phyloP scores from a whole-genome alignment of 345 rosid genomes.

The Gossypium sturtianum region DNA sequence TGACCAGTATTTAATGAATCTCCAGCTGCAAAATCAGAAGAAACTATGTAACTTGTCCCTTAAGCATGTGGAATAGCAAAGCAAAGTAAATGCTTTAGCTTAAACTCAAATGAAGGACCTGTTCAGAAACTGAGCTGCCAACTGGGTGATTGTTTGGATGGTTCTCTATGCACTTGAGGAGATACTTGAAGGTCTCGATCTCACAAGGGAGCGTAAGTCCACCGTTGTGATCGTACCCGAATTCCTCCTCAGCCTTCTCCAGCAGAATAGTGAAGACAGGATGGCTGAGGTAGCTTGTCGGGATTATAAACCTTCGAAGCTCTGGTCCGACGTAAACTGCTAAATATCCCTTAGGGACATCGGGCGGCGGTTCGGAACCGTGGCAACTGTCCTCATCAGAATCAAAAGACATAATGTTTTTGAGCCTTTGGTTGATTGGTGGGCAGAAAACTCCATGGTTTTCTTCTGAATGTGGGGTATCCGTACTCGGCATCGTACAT shows the following conservation, averaged over 20 bases:
- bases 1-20: slow-evolving; percentile 20
- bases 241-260: slow-evolving; percentile 91
- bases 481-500: slow-evolving; percentile 30
- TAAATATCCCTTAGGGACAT: slow-evolving; percentile 86
- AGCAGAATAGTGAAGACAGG: slow-evolving; percentile 72
- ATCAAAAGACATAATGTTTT: slow-evolving; percentile 38
- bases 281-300: slow-evolving; percentile 84
- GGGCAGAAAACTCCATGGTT: slow-evolving; percentile 35
- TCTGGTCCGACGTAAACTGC: slow-evolving; percentile 93
- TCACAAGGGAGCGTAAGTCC: slow-evolving; percentile 93
- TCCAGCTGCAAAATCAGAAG: slow-evolving; percentile 36
- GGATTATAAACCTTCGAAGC: slow-evolving; percentile 89
- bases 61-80: not conserved
- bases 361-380: slow-evolving; percentile 65
- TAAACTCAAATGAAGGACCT: not conserved
- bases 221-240: slow-evolving; percentile 82
- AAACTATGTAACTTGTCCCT: not conserved
- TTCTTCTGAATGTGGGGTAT: slow-evolving; percentile 13
- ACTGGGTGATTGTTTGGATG: slow-evolving; percentile 39
- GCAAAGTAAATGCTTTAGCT: too few relatives aligned
- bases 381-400: slow-evolving; percentile 83
- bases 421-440: slow-evolving; percentile 47
- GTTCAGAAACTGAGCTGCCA: slow-evolving; percentile 28
- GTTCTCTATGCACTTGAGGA: slow-evolving; percentile 76
- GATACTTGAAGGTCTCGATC: slow-evolving; percentile 94